phyloP scores from a whole-genome alignment of 108 stramenopile species.

The Asterionellopsis glacialis region DNA sequence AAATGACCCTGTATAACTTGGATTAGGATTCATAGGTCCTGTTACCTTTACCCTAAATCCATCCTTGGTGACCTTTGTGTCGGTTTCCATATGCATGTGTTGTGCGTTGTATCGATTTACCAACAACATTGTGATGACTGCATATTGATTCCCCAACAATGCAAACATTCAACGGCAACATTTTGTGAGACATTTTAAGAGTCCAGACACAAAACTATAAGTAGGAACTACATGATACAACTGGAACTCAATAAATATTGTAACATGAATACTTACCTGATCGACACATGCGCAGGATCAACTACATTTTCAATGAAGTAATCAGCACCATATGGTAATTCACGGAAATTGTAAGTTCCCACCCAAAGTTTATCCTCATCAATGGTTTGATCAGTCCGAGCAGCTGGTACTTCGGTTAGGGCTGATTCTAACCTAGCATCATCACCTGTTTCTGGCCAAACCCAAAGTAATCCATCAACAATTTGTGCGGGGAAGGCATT shows the following conservation, averaged over 20 bases:
- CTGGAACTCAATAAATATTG: not conserved
- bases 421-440: slow-evolving; percentile 19
- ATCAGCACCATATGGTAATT: slow-evolving; percentile 26
- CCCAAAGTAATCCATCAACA: slow-evolving; percentile 23
- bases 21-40: not conserved
- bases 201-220: no score
- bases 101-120: slow-evolving; percentile 20
- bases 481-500: slow-evolving; percentile 19
- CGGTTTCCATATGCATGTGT: slow-evolving; percentile 4
- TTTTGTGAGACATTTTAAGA: no score
- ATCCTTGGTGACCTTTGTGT: slow-evolving; percentile 11
- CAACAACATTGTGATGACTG: slow-evolving; percentile 27
- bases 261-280: no score
- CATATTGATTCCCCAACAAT: no score
- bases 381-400: not conserved
- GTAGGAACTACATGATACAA: no score
- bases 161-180: no score
- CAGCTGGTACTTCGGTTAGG: slow-evolving; percentile 3
- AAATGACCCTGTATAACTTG: slow-evolving; percentile 8
- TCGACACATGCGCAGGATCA: slow-evolving; percentile 11
- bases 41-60: slow-evolving; percentile 25
- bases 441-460: slow-evolving; percentile 24
- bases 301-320: slow-evolving; percentile 38
- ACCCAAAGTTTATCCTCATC: slow-evolving; percentile 11
- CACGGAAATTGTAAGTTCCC: slow-evolving; percentile 27